Evolutionary conservation across 2,329 filamentous ascomycete genomes (phyloP), one percentile per base, ranked within the genome.

Genomic region (Ceratocystiopsis minuta): DNA sequence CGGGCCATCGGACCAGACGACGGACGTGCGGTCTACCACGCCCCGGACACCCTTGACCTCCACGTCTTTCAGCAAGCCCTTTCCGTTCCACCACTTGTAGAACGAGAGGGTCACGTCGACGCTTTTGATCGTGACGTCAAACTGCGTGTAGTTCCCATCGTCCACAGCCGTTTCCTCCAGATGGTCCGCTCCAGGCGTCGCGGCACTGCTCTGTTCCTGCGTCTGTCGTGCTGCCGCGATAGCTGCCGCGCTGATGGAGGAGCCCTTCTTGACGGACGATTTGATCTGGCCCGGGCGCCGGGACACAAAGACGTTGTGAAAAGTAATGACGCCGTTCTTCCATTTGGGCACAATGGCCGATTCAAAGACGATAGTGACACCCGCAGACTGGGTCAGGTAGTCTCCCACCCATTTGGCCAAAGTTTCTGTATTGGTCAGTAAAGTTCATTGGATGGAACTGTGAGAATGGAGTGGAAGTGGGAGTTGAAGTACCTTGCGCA

Each of bases 41-140:
- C 90, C 90, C 45, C 90, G 75, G 28, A 98, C 82, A 5, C 90
- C 90, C 54, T 86, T 90, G 41, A 98, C 79, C 55, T 95, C 86
- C 36, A 98, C 90, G 55, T 96, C 84, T 51, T 83, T 79, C 10
- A 98, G 65, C 6, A 92, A 68, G 0, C 90, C 90, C 58, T 88
- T 95, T 17, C 90, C 88, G 52, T 94, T 96, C 75, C 93, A 92
- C 90, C 90, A 98, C 56, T 95, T 96, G n/a, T 86, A 70, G 52
- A 98, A 96, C 0, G 90, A 98, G 20, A 98, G 60, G 0, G 88
- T 96, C 36, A 98, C 88, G 54, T 98, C 94, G 47, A 98, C 84
- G 0, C 84, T 92, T 48, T 90, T 84, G 45, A 98, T 84, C 0
- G 86, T 94, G 15, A 98, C 67, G 54, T 98, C 90, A 52, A 95